Evolutionary conservation across 495 filamentous ascomycete genomes (phyloP).

Genomic region (Annulohypoxylon maeteangense): DNA sequence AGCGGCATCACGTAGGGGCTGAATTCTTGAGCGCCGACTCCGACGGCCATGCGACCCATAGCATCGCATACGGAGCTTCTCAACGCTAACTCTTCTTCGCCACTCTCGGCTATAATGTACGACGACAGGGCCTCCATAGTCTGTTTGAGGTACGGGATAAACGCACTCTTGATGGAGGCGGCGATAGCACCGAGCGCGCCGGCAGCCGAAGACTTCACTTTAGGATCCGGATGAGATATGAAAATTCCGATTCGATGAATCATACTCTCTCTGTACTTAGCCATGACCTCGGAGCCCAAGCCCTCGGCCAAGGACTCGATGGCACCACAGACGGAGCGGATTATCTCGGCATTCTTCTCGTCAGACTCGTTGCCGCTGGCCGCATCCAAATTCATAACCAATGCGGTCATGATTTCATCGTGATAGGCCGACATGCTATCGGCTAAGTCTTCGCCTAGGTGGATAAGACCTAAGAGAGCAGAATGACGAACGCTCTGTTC

Average conservation of each 20-base stretch:
- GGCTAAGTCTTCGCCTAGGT: conserved; percentile 90
- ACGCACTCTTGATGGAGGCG: conserved; percentile 79
- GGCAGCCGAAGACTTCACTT: conserved; percentile 87
- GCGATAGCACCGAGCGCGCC: conserved; percentile 92
- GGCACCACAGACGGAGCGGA: conserved; percentile 88
- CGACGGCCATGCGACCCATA: conserved; percentile 89
- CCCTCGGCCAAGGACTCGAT: conserved; percentile 92
- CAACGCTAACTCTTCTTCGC: conserved; percentile 88
- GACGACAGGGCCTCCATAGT: conserved; percentile 86
- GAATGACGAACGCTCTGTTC: conserved; percentile 86
- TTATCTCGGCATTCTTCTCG: conserved; percentile 81
- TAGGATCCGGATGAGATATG: conserved; percentile 83
- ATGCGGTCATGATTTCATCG: conserved; percentile 78
- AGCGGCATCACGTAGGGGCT: conserved; percentile 88
- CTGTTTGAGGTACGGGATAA: conserved; percentile 87
- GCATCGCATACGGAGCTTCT: conserved; percentile 89
- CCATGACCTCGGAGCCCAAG: conserved; percentile 83
- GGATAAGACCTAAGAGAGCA: conserved; percentile 84
- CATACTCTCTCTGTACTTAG: conserved; percentile 81
- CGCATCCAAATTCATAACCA: conserved; percentile 88
- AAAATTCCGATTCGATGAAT: conserved; percentile 84
- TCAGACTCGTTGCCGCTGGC: conserved; percentile 64
- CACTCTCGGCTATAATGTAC: conserved; percentile 87
- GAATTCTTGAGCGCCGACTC: conserved; percentile 88
- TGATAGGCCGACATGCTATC: conserved; percentile 89